These are phyloP conservation scores for Hsuehochloa calcarea DNA, from an alignment of 176 grass and related monocot species.

Conservation along the genomic window DNA sequence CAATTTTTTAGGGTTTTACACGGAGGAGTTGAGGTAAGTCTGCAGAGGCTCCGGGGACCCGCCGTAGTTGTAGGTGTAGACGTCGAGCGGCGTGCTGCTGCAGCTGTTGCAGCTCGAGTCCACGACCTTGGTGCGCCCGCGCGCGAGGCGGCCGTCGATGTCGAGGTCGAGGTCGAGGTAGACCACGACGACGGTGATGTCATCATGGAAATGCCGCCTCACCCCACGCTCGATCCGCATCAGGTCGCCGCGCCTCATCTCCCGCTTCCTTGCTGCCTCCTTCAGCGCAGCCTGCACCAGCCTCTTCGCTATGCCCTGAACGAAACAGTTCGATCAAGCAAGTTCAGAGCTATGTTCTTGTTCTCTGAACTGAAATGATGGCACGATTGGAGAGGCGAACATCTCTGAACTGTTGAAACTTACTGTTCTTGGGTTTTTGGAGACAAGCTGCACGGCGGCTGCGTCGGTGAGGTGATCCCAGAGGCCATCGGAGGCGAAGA, in stretches of 20 bases:
- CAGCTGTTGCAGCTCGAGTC: background rate
- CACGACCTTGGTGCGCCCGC: background rate
- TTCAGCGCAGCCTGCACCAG: constrained; percentile 13
- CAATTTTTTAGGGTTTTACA: no score
- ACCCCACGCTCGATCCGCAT: constrained; percentile 14
- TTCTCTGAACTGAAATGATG: background rate
- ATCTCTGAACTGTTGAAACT: background rate
- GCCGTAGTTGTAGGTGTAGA: background rate
- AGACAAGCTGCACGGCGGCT: constrained; percentile 17
- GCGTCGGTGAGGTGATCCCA: constrained; percentile 32
- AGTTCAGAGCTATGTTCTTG: background rate
- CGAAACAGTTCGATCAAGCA: background rate
- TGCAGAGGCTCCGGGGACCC: background rate
- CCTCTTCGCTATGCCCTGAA: constrained; percentile 16
- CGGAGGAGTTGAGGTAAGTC: background rate
- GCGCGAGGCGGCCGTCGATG: background rate
- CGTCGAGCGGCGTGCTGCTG: constrained; percentile 18
- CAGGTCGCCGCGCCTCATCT: constrained; percentile 19
- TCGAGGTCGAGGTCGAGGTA: constrained; percentile 8
- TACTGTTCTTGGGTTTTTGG: constrained; percentile 17
- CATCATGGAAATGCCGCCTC: constrained; percentile 37
- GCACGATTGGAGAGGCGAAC: no score
- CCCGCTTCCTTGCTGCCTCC: constrained; percentile 24
- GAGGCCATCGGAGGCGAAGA: constrained; percentile 37
- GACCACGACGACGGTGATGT: constrained; percentile 31